Evolutionary conservation across 2,329 filamentous ascomycete species (phyloP).

Genomic region (Tolypocladium tropicale): DNA sequence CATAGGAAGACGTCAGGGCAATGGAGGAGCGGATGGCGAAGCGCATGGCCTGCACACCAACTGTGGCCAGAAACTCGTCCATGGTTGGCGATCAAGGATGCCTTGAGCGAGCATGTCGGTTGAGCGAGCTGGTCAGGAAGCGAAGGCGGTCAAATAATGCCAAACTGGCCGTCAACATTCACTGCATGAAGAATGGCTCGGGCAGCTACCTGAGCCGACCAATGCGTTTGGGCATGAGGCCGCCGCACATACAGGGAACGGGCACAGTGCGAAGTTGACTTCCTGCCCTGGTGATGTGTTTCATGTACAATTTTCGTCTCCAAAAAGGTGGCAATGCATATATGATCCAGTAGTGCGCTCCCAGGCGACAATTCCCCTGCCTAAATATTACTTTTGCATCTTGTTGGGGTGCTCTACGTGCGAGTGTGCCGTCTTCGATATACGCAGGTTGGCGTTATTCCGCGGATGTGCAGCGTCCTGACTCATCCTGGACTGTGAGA

Average conservation of each 20-base stretch:
- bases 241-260: neutral
- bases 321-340: neutral
- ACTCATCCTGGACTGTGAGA: neutral
- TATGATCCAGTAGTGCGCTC: no score
- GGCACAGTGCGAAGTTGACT: neutral
- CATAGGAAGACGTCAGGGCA: constrained; percentile 73
- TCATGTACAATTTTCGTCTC: neutral
- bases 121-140: neutral
- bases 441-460: no score
- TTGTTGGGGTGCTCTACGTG: no score
- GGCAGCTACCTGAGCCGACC: neutral
- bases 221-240: neutral
- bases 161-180: neutral
- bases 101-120: neutral
- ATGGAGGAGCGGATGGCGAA: constrained; percentile 87
- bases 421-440: no score
- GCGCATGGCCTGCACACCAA: constrained; percentile 68
- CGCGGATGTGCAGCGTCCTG: neutral
- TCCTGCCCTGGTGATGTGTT: neutral
- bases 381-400: neutral
- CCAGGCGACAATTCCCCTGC: neutral
- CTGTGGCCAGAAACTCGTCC: constrained; percentile 51
- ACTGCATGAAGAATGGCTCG: neutral
- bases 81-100: constrained; percentile 33
- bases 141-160: neutral